Evolutionary conservation across 768 basidiomycete species (phyloP), one percentile per base, ranked within the genome.

Genomic region (Multifurca ochricompacta): DNA sequence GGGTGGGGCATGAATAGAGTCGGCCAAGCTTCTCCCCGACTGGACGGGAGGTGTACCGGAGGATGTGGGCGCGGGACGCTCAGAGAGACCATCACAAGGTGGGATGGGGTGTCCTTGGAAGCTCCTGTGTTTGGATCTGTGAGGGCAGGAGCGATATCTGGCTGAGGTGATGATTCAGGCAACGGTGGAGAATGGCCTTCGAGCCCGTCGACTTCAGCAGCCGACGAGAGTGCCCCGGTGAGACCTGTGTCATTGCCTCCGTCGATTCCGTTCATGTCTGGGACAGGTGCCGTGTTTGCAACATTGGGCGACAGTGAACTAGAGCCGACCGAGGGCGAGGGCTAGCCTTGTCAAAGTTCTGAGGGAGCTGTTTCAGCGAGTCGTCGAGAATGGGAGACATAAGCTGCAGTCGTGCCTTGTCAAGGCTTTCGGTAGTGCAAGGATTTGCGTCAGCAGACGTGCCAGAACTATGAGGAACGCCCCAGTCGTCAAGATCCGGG

Each of bases 401-500:
- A n/a, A 61, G 58, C 30, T 59, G 31, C 18, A 72, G 68, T 41
- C 75, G 74, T 41, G 48, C 60, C 36, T 66, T 61, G 67, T 63
- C 64, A 65, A 19, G 21, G 32, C 67, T 58, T 60, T 68, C 51
- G 13, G 43, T 41, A 9, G 53, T n/a, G 21, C 37, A 13, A 1
- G 58, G 36, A 39, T 47, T 37, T 30, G 53, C 27, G 5, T 43
- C 30, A 28, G 53, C 54, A 4, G 63, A 28, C 19, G 59, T 54
- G 40, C 39, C 57, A 51, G 69, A 67, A 18, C 67, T 69, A 16
- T 81, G 73, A 18, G 74, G 74, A 41, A 89, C 78, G 18, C 83
- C 87, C 90, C 90, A 92, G 64, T 92, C 90, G 65, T 91, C 80
- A 25, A 92, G 74, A 68, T 89, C 87, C 5, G 90, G 89, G 2